Evolutionary conservation across 257 asterid genomes (phyloP), one percentile per base, ranked within the genome.

Genomic region (Marsdenia floribunda): DNA sequence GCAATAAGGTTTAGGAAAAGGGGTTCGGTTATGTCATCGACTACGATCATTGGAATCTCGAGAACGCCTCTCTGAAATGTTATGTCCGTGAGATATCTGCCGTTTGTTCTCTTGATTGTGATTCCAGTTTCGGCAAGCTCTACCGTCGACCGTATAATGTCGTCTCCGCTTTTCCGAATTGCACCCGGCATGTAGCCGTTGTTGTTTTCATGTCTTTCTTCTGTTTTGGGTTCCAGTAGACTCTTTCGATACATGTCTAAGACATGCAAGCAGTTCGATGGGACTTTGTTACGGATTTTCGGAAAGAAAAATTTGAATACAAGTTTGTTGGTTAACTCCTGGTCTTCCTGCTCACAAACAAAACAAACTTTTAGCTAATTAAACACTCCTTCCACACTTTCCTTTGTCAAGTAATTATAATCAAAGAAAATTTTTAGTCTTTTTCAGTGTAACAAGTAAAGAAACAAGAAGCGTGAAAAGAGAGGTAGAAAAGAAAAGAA

Each of bases 41-140:
- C 87, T 2, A 79, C 73, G 0, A 85, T 71, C 0, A 46, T 82
- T 0, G 96, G 93, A 4, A 88, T 86, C 79, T 54, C 46, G 3
- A 88, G 93, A 1, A 85, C 83, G 0, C 93, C 90, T 0, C 44
- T 35, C 0, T 22, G 76, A 75, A 86, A 90, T 0, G 88, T 57
- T 75, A 90, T 83, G 83, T 85, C 93, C 13, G 55, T 83, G 3
- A 90, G 87, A 86, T 88, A 81, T 14, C 70, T 40, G 0, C 85
- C 75, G 11, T 18, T 38, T 79, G 85, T 86, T 37, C 73, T 71
- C 35, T 57, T 61, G 15, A 90, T 72, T 2, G 40, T 72, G 38
- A 88, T 88, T 3, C 91, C 91, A 1, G 93, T 89, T 50, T 88
- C 90, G 54, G 80, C 38, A 5, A 88, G 90, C 78, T 86, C 87